Conservation (phyloP, 257 asterid genomes). For the Lycium ferocissimum region DNA sequence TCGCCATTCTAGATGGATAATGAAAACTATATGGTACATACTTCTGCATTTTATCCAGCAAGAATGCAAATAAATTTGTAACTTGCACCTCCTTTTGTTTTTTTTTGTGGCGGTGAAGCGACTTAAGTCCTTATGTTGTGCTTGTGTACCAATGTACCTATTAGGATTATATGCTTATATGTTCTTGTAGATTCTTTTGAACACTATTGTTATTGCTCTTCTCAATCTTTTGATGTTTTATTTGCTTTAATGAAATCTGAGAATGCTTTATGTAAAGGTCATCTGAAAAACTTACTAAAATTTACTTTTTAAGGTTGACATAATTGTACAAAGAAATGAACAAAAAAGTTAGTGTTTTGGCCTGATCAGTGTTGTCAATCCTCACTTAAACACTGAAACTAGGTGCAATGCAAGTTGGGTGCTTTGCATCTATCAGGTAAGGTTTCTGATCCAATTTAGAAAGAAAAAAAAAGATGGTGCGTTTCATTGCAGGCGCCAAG, state of each 20-base stretch:
- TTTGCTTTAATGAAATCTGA: neutral
- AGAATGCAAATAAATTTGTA: neutral
- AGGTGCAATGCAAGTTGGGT: neutral
- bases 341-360: neutral
- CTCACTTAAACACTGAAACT: neutral
- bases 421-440: neutral
- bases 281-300: neutral
- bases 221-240: neutral
- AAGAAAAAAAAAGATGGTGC: neutral
- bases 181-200: neutral
- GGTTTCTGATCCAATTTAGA: neutral
- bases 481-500: neutral
- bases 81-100: neutral
- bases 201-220: neutral
- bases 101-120: neutral
- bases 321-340: neutral
- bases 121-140: neutral
- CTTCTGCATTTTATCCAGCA: neutral
- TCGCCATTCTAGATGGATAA: neutral
- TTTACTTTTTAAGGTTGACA: neutral
- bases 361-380: neutral
- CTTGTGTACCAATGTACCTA: neutral
- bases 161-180: constrained; percentile 8
- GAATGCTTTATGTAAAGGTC: neutral
- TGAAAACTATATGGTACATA: neutral